Percentiles rank a stretch among this genome's conserved stretches.
Evolutionary conservation across 164 flowering plant species (phyloP).

Genomic region (Magnolia changhungtana): DNA sequence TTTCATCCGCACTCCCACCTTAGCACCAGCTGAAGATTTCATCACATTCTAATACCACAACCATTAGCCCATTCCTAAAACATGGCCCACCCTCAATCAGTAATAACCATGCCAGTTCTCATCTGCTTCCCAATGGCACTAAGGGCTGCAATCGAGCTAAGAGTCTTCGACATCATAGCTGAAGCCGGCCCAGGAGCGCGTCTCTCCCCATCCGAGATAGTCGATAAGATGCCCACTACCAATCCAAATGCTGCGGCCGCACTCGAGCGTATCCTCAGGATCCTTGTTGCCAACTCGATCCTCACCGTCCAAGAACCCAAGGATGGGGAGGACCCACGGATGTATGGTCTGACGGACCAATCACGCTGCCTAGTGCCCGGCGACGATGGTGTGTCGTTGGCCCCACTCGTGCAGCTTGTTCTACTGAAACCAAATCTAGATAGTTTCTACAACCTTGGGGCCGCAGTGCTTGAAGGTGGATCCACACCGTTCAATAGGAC

Average conservation of each 20-base stretch:
- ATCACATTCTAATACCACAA: too few species aligned
- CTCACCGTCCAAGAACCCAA: conserved; percentile 1
- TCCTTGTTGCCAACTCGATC: conserved; percentile 13
- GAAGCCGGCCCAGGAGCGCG: conserved; percentile 8
- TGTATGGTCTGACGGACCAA: conserved; percentile 10
- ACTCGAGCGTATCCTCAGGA: conserved; percentile 18
- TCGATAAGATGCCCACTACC: conserved; percentile 8
- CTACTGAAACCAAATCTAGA: neutral
- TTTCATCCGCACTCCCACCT: too few species aligned
- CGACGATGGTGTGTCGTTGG: conserved; percentile 3
- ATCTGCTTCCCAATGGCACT: conserved; percentile 17
- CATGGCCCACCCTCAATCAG: too few species aligned
- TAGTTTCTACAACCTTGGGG: conserved; percentile 3
- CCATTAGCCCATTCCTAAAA: too few species aligned
- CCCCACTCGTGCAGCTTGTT: neutral
- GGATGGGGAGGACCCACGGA: neutral
- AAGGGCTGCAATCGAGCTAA: conserved; percentile 3
- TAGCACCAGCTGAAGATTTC: too few species aligned
- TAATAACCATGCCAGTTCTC: neutral
- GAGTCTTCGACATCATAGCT: conserved; percentile 12
- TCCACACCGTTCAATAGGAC: conserved; percentile 2
- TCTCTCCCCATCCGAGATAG: conserved; percentile 11
- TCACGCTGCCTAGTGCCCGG: conserved; percentile 6
- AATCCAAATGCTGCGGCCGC: conserved; percentile 8
- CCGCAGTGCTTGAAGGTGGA: conserved; percentile 6